phyloP scores from a whole-genome alignment of 352 stramenopile genomes.

The Phytophthora melonis region DNA sequence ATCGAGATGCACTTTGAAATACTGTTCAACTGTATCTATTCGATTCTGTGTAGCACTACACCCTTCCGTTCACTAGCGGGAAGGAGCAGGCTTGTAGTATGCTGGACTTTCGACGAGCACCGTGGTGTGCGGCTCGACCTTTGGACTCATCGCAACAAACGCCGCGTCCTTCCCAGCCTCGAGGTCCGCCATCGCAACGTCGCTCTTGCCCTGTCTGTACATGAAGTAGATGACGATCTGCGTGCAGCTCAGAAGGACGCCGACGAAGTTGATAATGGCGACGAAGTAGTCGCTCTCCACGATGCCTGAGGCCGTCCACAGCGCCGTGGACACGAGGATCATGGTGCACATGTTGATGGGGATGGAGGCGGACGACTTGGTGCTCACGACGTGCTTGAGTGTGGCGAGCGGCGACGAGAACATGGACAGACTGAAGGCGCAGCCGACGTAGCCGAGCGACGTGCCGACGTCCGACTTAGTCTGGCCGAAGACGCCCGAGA shows the following conservation, averaged over 20 bases:
- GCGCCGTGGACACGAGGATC: slow-evolving; percentile 25
- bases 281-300: slow-evolving; percentile 38
- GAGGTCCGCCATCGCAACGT: not conserved
- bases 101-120: slow-evolving; percentile 24
- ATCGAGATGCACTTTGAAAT: not conserved
- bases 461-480: slow-evolving; percentile 28
- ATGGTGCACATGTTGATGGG: slow-evolving; percentile 42
- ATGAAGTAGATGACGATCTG: slow-evolving; percentile 64
- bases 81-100: slow-evolving; percentile 25
- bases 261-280: slow-evolving; percentile 38
- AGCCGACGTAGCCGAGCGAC: slow-evolving; percentile 37
- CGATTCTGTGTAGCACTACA: not conserved
- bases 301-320: slow-evolving; percentile 31
- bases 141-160: slow-evolving; percentile 8
- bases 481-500: slow-evolving; percentile 43
- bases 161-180: slow-evolving; percentile 12
- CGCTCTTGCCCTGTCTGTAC: slow-evolving; percentile 30
- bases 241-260: slow-evolving; percentile 42
- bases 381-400: slow-evolving; percentile 29
- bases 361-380: slow-evolving; percentile 39
- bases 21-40: slow-evolving; percentile 3
- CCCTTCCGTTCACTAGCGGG: slow-evolving; percentile 20
- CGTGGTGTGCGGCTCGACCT: slow-evolving; percentile 2
- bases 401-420: slow-evolving; percentile 40
- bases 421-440: slow-evolving; percentile 30